These are phyloP conservation scores for Xylariomycetidae sp. DNA, from an alignment of 2,329 filamentous ascomycete species.

Conservation along the genomic window DNA sequence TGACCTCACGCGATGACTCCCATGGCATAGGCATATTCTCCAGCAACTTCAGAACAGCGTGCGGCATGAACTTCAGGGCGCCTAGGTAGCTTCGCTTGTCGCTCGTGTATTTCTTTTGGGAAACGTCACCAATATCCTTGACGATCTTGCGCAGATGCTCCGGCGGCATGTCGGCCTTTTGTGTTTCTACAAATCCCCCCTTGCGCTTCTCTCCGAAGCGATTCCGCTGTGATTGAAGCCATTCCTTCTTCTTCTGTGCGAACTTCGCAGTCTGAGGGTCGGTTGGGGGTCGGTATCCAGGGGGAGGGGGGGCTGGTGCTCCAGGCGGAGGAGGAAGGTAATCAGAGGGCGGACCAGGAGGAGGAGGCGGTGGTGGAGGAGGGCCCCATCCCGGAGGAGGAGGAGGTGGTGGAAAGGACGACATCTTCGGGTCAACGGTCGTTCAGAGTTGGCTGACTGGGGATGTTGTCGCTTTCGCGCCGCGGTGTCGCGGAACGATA, in stretches of 20 bases:
- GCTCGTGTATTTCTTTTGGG: constrained; percentile 97
- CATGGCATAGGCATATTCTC: constrained; percentile 99
- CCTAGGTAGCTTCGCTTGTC: constrained; percentile 98
- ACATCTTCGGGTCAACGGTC: constrained; percentile 35
- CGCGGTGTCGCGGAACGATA: constrained; percentile 26
- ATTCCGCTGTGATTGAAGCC: constrained; percentile 85
- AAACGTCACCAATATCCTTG: constrained; percentile 97
- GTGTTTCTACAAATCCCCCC: constrained; percentile 92
- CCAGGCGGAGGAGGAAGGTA: constrained; percentile 54
- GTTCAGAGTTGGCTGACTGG: constrained; percentile 17
- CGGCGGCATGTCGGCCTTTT: constrained; percentile 97
- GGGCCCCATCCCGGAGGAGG: constrained; percentile 55
- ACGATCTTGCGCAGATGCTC: constrained; percentile 98
- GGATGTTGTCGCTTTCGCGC: constrained; percentile 27
- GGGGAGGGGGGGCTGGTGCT: constrained; percentile 68
- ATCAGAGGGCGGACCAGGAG: constrained; percentile 50
- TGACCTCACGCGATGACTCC: constrained; percentile 94
- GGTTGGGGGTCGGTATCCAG: constrained; percentile 74
- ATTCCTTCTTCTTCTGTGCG: constrained; percentile 98
- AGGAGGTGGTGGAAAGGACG: constrained; percentile 48
- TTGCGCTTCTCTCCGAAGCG: constrained; percentile 96
- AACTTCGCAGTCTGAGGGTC: constrained; percentile 91
- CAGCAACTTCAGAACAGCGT: constrained; percentile 91
- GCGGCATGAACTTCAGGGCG: constrained; percentile 98
- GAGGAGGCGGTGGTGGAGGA: constrained; percentile 48